Evolutionary conservation across 2,329 filamentous ascomycete species (phyloP).

Genomic region (Elsinoe necatrix): DNA sequence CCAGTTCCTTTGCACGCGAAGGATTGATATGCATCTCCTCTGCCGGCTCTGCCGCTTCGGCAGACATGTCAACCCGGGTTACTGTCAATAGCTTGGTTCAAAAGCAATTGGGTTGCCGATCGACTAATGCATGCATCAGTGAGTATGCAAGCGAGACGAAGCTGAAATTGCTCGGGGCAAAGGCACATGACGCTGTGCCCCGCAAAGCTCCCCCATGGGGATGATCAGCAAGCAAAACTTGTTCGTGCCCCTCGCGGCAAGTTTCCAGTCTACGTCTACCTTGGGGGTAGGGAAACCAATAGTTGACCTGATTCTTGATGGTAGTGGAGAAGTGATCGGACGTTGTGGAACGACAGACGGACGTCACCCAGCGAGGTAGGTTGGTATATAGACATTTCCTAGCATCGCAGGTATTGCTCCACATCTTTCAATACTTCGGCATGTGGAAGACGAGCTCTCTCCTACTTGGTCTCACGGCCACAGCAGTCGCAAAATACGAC

Average conservation of each 20-base stretch:
- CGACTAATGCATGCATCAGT: background rate
- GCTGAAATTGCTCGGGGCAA: background rate
- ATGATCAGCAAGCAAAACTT: conserved; percentile 7
- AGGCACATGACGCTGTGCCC: conserved; percentile 3
- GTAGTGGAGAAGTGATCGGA: background rate
- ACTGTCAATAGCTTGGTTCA: background rate
- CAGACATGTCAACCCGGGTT: conserved; percentile 6
- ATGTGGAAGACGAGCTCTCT: background rate
- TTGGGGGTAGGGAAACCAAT: background rate
- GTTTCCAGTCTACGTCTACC: background rate
- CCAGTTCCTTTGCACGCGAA: conserved; percentile 38
- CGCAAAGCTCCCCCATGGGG: conserved; percentile 8
- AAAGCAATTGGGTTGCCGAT: background rate
- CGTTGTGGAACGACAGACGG: background rate
- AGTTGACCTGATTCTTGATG: background rate
- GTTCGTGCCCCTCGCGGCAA: background rate
- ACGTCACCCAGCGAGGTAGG: background rate
- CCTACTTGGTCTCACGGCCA: background rate
- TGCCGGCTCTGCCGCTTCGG: background rate
- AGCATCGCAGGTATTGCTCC: background rate
- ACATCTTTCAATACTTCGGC: background rate
- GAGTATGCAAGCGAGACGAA: background rate
- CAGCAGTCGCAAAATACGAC: conserved; percentile 27
- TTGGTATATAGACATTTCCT: background rate
- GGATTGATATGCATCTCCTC: conserved; percentile 32